Percentiles rank a stretch among this genome's conserved stretches.
phyloP scores from a whole-genome alignment of 139 green algal genomes.

The Chlorella sp. region DNA sequence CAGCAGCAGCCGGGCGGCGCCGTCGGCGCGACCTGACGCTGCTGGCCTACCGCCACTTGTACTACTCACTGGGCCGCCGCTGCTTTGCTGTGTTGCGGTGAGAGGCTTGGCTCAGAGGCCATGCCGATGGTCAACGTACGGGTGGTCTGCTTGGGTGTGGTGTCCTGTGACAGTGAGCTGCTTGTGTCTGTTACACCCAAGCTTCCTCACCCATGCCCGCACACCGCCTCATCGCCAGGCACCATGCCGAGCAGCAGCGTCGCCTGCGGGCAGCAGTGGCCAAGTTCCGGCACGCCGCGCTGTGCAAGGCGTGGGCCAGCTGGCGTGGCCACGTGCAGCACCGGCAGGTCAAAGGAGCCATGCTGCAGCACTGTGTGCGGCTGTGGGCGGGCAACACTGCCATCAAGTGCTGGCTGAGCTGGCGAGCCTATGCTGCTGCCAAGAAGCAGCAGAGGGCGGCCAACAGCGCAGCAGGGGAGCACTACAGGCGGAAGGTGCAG shows the following conservation, averaged over 20 bases:
- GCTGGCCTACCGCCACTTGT: conserved; percentile 5
- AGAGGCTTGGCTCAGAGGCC: neutral
- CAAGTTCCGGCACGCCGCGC: neutral
- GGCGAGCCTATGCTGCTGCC: neutral
- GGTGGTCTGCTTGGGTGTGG: neutral
- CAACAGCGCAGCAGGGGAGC: neutral
- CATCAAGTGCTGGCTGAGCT: neutral
- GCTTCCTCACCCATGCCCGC: no score
- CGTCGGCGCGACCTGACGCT: neutral
- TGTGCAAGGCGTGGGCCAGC: conserved; percentile 19
- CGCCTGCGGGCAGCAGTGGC: neutral
- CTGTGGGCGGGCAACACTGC: conserved; percentile 2
- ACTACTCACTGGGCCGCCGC: neutral
- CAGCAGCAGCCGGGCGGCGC: neutral
- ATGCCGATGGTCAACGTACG: neutral
- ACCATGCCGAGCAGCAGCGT: neutral
- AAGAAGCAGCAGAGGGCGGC: neutral
- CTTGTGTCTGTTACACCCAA: neutral
- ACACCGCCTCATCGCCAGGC: no score
- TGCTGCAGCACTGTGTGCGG: neutral
- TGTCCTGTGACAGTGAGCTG: neutral
- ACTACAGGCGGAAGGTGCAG: neutral
- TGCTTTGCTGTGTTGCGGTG: conserved; percentile 1
- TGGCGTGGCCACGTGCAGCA: conserved; percentile 16
- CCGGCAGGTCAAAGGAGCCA: neutral